phyloP scores from a whole-genome alignment of 352 stramenopile species.

The Pythium plurisporium region DNA sequence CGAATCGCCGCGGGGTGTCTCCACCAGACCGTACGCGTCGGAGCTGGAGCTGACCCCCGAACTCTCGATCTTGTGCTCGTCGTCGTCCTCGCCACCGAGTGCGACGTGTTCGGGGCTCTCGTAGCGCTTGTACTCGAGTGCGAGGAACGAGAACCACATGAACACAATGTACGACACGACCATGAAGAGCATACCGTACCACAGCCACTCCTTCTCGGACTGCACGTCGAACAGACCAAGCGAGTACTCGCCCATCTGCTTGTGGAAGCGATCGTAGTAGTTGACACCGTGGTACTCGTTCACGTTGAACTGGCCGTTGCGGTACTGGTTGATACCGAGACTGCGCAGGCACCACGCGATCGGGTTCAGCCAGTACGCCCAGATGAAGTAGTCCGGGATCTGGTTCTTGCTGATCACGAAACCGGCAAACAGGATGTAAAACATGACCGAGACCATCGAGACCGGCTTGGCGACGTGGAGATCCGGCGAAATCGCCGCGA shows the following conservation, averaged over 20 bases:
- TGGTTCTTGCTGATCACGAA: slow-evolving; percentile 28
- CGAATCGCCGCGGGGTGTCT: not conserved
- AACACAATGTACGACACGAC: slow-evolving; percentile 22
- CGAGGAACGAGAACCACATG: slow-evolving; percentile 15
- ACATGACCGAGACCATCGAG: slow-evolving; percentile 19
- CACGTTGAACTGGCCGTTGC: slow-evolving; percentile 10
- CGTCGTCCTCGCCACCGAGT: not conserved
- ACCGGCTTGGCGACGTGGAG: slow-evolving; percentile 24
- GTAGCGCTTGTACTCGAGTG: slow-evolving; percentile 25
- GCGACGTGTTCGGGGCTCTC: slow-evolving; percentile 15
- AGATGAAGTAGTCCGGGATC: slow-evolving; percentile 34
- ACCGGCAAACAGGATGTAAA: slow-evolving; percentile 33
- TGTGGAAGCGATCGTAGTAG: slow-evolving; percentile 14
- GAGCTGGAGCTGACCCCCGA: not conserved
- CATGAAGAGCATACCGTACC: slow-evolving; percentile 22
- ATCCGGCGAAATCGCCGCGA: slow-evolving; percentile 19
- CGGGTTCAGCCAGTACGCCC: slow-evolving; percentile 44
- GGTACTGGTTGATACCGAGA: slow-evolving; percentile 26
- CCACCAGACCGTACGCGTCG: not conserved
- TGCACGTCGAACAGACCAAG: slow-evolving; percentile 18
- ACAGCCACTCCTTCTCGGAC: slow-evolving; percentile 12
- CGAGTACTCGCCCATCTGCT: slow-evolving; percentile 21
- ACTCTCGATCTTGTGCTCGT: slow-evolving; percentile 1
- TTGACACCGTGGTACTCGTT: slow-evolving; percentile 22
- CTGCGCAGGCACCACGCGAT: slow-evolving; percentile 29